A percentile compares a stretch with the other conserved stretches of the same genome.
Evolutionary conservation across 2,329 filamentous ascomycete genomes (phyloP).

Genomic region (Colletotrichum lupini): DNA sequence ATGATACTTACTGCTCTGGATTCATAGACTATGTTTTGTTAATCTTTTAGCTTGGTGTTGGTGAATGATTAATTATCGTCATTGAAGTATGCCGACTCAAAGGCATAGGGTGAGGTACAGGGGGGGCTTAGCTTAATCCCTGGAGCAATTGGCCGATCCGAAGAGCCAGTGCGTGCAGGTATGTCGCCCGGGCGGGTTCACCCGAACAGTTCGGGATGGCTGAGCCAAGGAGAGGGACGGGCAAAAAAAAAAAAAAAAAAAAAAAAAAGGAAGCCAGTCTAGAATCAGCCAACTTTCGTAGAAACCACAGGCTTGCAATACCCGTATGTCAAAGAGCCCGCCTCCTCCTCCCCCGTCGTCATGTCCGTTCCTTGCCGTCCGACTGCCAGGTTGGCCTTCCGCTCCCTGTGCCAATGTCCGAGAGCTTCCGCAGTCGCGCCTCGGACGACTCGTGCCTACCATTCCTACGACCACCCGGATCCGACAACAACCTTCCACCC

Average conservation of each 20-base stretch:
- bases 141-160: not conserved
- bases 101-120: not conserved
- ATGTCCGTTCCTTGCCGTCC: conserved; percentile 16
- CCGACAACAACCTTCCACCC: conserved; percentile 71
- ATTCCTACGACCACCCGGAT: conserved; percentile 77
- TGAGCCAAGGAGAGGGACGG: not conserved
- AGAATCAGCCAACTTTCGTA: not conserved
- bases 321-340: not conserved
- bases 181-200: not conserved
- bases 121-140: not conserved
- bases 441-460: conserved; percentile 62
- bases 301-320: not conserved
- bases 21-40: not conserved
- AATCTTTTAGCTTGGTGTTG: not conserved
- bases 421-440: not conserved
- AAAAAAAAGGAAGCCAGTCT: not conserved
- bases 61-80: not conserved
- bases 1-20: not conserved
- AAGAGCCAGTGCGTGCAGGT: not conserved
- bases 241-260: not conserved
- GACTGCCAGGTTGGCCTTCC: conserved; percentile 4
- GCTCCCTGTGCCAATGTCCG: conserved; percentile 5
- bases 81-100: not conserved
- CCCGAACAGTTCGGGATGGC: not conserved
- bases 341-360: not conserved